phyloP scores from a whole-genome alignment of 345 rosid species.

The Gossypium bickii region DNA sequence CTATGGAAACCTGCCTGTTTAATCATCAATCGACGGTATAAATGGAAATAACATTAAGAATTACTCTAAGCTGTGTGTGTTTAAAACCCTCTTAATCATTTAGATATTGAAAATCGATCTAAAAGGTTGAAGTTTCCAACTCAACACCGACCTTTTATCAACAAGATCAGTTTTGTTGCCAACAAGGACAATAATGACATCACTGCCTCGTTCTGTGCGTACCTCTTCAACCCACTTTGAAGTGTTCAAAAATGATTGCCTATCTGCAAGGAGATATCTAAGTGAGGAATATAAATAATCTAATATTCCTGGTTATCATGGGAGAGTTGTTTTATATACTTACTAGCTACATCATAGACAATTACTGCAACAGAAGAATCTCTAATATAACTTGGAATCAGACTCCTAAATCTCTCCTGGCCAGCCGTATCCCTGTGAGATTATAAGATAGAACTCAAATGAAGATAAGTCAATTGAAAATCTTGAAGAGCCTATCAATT shows the following conservation, averaged over 20 bases:
- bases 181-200: constrained; percentile 82
- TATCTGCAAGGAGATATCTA: constrained; percentile 41
- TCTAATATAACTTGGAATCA: constrained; percentile 89
- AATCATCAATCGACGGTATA: constrained; percentile 2
- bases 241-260: constrained; percentile 85
- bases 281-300: background rate
- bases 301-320: background rate
- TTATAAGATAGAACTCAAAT: constrained; percentile 9
- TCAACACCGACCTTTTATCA: constrained; percentile 51
- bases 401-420: constrained; percentile 93
- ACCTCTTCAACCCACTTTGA: constrained; percentile 95
- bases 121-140: background rate
- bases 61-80: background rate
- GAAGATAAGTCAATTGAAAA: background rate
- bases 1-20: constrained; percentile 89
- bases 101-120: background rate
- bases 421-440: constrained; percentile 90
- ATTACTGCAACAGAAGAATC: constrained; percentile 96
- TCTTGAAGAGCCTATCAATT: background rate
- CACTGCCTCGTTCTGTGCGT: constrained; percentile 78
- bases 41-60: background rate
- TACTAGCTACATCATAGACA: constrained; percentile 90
- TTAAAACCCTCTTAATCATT: background rate
- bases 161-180: constrained; percentile 94
- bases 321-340: constrained; percentile 23